phyloP scores from a whole-genome alignment of 345 rosid genomes.

The Eucalyptus leucophloia region DNA sequence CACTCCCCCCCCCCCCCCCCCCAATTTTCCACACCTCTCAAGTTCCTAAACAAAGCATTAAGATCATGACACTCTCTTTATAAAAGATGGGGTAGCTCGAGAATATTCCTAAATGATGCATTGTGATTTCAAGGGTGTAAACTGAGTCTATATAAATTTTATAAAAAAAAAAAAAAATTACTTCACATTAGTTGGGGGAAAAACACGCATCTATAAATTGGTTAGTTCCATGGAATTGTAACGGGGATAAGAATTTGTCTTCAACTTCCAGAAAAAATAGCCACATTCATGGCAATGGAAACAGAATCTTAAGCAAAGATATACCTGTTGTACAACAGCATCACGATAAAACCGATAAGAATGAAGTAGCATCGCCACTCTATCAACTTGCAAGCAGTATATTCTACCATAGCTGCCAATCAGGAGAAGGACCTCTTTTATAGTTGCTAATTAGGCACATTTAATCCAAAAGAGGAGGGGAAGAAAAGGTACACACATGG shows the following conservation, averaged over 20 bases:
- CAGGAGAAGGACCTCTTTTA: neutral
- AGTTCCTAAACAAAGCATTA: neutral
- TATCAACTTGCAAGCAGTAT: constrained; percentile 97
- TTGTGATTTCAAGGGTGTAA: neutral
- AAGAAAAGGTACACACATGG: constrained; percentile 43
- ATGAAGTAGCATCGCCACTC: constrained; percentile 91
- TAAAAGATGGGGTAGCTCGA: neutral
- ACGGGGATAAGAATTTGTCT: neutral
- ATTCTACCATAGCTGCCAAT: constrained; percentile 90
- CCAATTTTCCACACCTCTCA: neutral
- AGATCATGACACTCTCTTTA: neutral
- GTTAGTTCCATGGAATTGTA: neutral
- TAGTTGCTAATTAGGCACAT: neutral
- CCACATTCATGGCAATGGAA: neutral
- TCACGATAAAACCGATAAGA: constrained; percentile 90
- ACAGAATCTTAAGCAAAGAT: neutral
- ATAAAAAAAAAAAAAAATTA: neutral
- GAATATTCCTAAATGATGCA: neutral
- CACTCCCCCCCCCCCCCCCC: neutral
- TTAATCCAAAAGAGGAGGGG: neutral
- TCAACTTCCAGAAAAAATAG: neutral
- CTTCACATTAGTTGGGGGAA: neutral
- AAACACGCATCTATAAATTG: neutral
- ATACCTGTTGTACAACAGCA: constrained; percentile 91
- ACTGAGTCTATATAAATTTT: neutral